Conservation (phyloP, 352 stramenopile species). For the Achlya hypogyna region DNA sequence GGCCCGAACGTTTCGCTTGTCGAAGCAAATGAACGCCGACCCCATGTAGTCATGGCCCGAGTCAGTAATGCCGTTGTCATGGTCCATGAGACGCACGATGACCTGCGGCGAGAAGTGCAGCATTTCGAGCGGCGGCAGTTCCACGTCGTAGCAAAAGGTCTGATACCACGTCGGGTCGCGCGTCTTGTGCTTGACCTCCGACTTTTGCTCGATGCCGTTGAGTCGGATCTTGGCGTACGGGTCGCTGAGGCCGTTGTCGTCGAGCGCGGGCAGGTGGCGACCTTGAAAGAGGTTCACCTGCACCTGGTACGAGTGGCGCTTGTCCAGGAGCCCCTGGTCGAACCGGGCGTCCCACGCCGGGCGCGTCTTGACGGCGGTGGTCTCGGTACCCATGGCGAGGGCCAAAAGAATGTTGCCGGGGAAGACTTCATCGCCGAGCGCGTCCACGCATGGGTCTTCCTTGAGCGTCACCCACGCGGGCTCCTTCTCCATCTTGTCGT, state of each 20-base stretch:
- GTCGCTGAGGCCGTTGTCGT: constrained; percentile 79
- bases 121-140: constrained; percentile 52
- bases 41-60: constrained; percentile 21
- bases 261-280: constrained; percentile 57
- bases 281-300: constrained; percentile 82
- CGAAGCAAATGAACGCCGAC: constrained; percentile 29
- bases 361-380: constrained; percentile 42
- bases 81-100: constrained; percentile 72
- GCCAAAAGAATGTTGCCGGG: constrained; percentile 73
- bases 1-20: constrained; percentile 53
- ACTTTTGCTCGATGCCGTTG: constrained; percentile 74
- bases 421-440: constrained; percentile 65
- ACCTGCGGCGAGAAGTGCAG: constrained; percentile 58
- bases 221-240: constrained; percentile 74
- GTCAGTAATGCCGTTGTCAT: constrained; percentile 34
- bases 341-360: constrained; percentile 36
- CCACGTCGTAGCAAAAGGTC: constrained; percentile 80
- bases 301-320: constrained; percentile 72
- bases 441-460: constrained; percentile 74
- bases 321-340: constrained; percentile 56
- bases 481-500: constrained; percentile 39
- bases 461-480: constrained; percentile 72
- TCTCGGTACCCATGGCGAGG: constrained; percentile 65
- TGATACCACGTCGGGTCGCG: constrained; percentile 82
- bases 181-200: constrained; percentile 65